Evolutionary conservation across 441 rosid genomes (phyloP), one percentile per base, ranked within the genome.

Genomic region (Flueggea neowawraea): DNA sequence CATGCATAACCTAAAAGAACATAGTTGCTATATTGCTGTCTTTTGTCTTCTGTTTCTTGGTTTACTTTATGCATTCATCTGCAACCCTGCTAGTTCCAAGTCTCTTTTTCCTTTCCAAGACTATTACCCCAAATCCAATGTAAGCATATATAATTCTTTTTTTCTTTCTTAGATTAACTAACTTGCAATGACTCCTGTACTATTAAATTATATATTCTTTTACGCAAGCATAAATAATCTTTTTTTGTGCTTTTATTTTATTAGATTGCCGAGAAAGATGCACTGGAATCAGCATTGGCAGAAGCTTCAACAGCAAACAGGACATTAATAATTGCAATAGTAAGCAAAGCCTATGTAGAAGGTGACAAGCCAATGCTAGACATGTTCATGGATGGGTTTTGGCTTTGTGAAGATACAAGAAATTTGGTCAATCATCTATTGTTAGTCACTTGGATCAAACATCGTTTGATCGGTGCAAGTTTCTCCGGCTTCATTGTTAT

Each of bases 401-500:
- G 88, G 85, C 22, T 78, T 0, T 85, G 85, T 2, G 74, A 75
- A 48, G 71, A 60, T 12, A 80, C 83, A 0, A 67, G 77, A 48
- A 41, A 60, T 6, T 57, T 83, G 60, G 39, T 72, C 3, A 57
- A 70, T 12, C 73, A 74, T 43, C 73, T 83, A 9, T 43, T 83
- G 6, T 41, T 83, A 0, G 82, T 76, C 15, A 51, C 78, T 5
- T 70, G 31, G 85, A 83, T 59, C 75, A 72, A 48, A 68, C 76
- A 0, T 66, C 88, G 13, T 78, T 62, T n/a, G 73, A 74, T 0
- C 64, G 82, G n/a, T 80, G 85, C 66, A 78, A 43, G 57, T 78
- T 80, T 48, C 71, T 72, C 49, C 62, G 78, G 62, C 74, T 83
- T 28, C 85, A 80, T 49, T 83, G 88, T 41, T 80, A 80, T 68